Conservation (phyloP, 1,284 basidiomycete species). For the Boletus semigastroideus region DNA sequence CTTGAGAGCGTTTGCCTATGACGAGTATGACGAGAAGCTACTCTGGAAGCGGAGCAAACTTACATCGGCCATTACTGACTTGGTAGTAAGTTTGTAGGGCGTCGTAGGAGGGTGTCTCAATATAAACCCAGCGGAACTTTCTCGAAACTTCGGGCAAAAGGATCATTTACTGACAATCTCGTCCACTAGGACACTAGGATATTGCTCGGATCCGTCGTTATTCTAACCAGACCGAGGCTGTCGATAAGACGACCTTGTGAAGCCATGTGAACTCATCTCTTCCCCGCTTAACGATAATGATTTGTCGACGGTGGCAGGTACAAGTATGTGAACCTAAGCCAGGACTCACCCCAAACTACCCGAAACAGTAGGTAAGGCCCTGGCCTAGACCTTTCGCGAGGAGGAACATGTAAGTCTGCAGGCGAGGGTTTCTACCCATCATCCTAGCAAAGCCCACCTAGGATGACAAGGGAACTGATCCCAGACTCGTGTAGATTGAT, state of each 20-base stretch:
- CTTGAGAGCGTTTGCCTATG: constrained; percentile 69
- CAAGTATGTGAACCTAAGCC: background rate
- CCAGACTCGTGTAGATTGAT: background rate
- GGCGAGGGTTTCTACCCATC: background rate
- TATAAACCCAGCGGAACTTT: constrained; percentile 27
- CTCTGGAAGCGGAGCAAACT: constrained; percentile 8
- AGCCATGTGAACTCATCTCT: too few species aligned
- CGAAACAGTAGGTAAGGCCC: background rate
- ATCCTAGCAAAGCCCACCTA: background rate
- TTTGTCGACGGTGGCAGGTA: background rate
- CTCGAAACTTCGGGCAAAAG: constrained; percentile 30
- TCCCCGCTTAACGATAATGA: too few species aligned
- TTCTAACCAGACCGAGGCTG: too few species aligned
- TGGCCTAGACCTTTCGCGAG: background rate
- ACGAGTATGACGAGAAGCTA: background rate
- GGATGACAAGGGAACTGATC: background rate
- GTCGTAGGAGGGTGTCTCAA: background rate
- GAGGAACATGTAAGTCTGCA: too few species aligned
- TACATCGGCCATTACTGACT: constrained; percentile 29
- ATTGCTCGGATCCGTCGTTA: too few species aligned
- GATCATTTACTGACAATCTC: background rate
- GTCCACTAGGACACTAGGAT: too few species aligned
- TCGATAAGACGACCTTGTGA: too few species aligned
- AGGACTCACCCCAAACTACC: background rate
- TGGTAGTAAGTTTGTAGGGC: background rate